Percentiles rank a stretch among this genome's conserved stretches.
These are phyloP conservation scores for Fusarium sp. DNA, from an alignment of 2,329 filamentous ascomycete genomes.

Conservation along the genomic window DNA sequence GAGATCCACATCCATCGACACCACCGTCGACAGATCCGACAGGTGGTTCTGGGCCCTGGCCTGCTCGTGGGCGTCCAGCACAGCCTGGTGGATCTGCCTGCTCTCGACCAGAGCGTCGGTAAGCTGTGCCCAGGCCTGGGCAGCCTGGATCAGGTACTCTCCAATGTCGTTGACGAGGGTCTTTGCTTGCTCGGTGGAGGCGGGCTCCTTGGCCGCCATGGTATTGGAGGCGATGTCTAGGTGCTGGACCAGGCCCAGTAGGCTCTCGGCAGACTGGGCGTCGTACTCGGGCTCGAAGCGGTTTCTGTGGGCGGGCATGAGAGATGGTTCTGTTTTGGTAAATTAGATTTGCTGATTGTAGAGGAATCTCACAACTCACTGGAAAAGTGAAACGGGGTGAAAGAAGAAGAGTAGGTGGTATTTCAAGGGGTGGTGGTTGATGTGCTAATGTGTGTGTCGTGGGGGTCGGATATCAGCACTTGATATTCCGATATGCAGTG, in stretches of 20 bases:
- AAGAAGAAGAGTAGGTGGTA: background rate
- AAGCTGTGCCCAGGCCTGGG: conserved; percentile 47
- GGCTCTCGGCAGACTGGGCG: conserved; percentile 19
- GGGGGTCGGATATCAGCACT: background rate
- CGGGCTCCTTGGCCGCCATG: conserved; percentile 26
- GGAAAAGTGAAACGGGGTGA: background rate
- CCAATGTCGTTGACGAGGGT: conserved; percentile 49
- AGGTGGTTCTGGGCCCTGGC: conserved; percentile 41
- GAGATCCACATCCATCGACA: conserved; percentile 46
- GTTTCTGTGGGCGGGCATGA: conserved; percentile 23
- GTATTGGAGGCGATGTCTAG: conserved; percentile 16
- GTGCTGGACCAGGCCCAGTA: conserved; percentile 24
- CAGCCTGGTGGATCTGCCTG: conserved; percentile 46
- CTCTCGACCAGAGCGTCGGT: conserved; percentile 48
- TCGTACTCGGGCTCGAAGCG: conserved; percentile 18
- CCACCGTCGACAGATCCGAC: conserved; percentile 45
- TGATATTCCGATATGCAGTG: background rate
- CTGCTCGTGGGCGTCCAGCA: conserved; percentile 44
- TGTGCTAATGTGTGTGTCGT: background rate
- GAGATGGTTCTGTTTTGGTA: background rate
- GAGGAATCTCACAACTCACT: background rate
- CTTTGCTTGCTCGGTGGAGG: conserved; percentile 19
- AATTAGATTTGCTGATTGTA: background rate
- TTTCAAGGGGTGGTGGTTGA: background rate
- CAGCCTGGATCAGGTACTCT: conserved; percentile 50